Percentiles rank a stretch among this genome's conserved stretches.
phyloP scores from a whole-genome alignment of 768 basidiomycete species.

The Hebeloma cylindrosporum region DNA sequence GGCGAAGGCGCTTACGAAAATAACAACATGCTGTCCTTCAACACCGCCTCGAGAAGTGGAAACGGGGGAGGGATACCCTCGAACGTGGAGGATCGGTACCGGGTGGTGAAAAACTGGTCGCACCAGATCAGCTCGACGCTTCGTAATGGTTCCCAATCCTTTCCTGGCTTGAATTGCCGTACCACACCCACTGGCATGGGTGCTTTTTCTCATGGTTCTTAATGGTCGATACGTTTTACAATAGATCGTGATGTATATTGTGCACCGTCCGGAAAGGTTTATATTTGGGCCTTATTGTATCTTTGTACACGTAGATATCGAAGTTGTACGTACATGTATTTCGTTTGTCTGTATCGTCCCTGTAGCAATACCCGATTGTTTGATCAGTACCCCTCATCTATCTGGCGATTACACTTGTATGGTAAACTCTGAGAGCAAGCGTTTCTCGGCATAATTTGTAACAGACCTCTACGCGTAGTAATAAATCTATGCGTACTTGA shows the following conservation, averaged over 20 bases:
- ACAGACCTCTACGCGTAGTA: too few relatives aligned
- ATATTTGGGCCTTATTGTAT: too few relatives aligned
- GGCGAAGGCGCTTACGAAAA: slow-evolving; percentile 53
- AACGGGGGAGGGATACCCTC: too few relatives aligned
- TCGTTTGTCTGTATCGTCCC: not conserved
- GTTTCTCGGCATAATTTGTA: too few relatives aligned
- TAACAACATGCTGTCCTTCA: slow-evolving; percentile 17
- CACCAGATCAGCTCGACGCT: slow-evolving; percentile 47
- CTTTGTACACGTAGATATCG: not conserved
- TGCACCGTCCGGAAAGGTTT: too few relatives aligned
- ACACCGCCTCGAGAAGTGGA: slow-evolving; percentile 15
- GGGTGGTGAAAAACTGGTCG: slow-evolving; percentile 51
- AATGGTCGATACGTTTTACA: not conserved
- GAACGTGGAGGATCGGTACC: slow-evolving; percentile 42
- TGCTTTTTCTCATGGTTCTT: slow-evolving; percentile 20
- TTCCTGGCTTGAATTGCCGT: slow-evolving; percentile 25
- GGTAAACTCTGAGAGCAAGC: too few relatives aligned
- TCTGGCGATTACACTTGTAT: too few relatives aligned
- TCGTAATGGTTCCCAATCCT: slow-evolving; percentile 41
- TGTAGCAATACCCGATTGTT: too few relatives aligned
- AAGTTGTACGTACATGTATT: not conserved
- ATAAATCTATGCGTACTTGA: too few relatives aligned
- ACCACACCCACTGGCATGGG: slow-evolving; percentile 6
- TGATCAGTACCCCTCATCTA: too few relatives aligned
- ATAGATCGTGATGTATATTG: slow-evolving; percentile 5